Evolutionary conservation across 225 moss, liverwort and hornwort genomes (phyloP).

Genomic region (Marchantia polymorpha): DNA sequence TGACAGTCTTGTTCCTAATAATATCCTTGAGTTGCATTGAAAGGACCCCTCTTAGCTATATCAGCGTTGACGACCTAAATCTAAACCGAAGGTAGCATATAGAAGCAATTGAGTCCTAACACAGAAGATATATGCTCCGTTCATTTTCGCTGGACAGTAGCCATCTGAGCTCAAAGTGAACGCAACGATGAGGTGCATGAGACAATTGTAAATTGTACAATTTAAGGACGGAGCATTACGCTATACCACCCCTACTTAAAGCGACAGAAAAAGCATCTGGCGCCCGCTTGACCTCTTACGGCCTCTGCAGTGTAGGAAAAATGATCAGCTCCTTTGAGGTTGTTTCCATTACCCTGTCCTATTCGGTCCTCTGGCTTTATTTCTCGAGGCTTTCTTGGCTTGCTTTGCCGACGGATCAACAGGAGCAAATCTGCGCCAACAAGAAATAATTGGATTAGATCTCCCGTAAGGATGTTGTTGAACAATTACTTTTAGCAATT

Average conservation of each 20-base stretch:
- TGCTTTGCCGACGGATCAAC: not conserved
- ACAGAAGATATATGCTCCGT: not conserved
- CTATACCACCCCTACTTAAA: conserved; percentile 4
- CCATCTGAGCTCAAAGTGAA: not conserved
- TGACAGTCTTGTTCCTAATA: not conserved
- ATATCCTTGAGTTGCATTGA: not conserved
- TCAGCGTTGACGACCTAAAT: not conserved
- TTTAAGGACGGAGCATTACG: not conserved
- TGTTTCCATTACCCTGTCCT: not conserved
- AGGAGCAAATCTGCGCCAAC: not conserved
- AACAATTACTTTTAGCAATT: too few relatives aligned
- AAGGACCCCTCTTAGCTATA: not conserved
- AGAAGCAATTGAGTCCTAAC: not conserved
- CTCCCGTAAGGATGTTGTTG: not conserved
- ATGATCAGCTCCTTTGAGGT: not conserved
- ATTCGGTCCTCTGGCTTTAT: not conserved
- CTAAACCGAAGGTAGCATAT: not conserved
- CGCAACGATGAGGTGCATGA: not conserved
- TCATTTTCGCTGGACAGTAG: not conserved
- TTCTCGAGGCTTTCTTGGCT: not conserved
- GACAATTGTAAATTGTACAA: not conserved
- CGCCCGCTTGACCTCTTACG: not conserved
- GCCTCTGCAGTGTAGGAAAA: not conserved
- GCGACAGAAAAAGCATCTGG: not conserved
- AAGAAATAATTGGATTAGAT: not conserved